Evolutionary conservation across 441 rosid genomes (phyloP), one percentile per base, ranked within the genome.

Genomic region (Cnidoscolus chayamansa): DNA sequence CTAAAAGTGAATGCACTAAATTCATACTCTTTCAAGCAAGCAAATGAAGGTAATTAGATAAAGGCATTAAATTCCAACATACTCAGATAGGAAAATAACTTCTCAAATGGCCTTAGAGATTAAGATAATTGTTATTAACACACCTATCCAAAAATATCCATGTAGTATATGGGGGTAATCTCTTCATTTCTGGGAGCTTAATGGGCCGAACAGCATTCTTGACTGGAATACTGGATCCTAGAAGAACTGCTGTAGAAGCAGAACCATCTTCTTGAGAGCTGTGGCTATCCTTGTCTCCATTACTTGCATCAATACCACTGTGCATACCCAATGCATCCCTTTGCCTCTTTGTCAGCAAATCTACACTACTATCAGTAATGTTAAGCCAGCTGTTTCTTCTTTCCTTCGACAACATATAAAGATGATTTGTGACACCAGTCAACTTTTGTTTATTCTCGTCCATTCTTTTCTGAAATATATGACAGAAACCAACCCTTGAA

Each of bases 101-200:
- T 7, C 58, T 56, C n/a, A 65, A 54, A 20, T 12, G 17, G 10
- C 56, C 63, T 47, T 25, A 30, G 15, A 32, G 16, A 71, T n/a
- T 19, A 61, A 12, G 48, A 31, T 17, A 30, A 25, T 47, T 53
- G 16, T 67, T 49, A 74, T 51, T 15, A 60, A 76, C 82, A 58
- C 71, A 90, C 99, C 98, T 96, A 81, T 96, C 99, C 76, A 96
- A 82, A 78, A 96, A 96, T 59, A 93, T 83, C 98, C 98, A 96
- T 10, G 98, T 91, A 32, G 99, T 96, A 85, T 96, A 96, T 65
- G 98, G 97, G 9, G 98, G 90, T 75, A 96, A 75, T 78, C 88
- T 90, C 81, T 88, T 96, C 60, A 86, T 69, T 68, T 90, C 99
- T 20, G 88, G 79, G 45, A 96, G 89, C 75, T 91, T 96, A 76